A percentile compares a stretch with the other conserved stretches of the same genome.
Conservation (phyloP, 108 stramenopile species). For the Chaetoceros muelleri region DNA sequence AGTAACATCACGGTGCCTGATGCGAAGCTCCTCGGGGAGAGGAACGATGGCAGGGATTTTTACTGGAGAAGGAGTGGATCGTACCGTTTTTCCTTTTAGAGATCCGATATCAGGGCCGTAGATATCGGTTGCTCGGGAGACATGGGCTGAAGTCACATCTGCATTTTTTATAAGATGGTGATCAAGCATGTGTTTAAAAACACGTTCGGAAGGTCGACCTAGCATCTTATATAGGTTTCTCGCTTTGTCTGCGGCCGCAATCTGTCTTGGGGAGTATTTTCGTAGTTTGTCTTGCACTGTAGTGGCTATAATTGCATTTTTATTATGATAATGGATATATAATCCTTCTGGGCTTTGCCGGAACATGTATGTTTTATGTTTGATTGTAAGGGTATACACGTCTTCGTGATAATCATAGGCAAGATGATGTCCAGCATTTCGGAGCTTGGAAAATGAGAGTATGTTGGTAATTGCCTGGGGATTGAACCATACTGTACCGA, state of each 20-base stretch:
- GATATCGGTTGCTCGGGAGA: conserved; percentile 10
- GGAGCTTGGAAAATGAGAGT: no score
- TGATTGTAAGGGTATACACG: no score
- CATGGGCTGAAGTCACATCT: background rate
- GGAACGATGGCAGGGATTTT: conserved; percentile 10
- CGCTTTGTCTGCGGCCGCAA: background rate
- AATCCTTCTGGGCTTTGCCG: no score
- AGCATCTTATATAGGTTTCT: conserved; percentile 4
- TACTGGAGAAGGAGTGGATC: conserved; percentile 6
- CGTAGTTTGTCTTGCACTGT: no score
- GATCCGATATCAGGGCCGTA: conserved; percentile 13
- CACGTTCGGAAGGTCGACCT: background rate
- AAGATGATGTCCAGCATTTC: no score
- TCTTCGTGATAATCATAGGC: no score
- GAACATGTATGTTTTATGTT: no score
- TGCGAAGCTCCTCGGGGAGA: conserved; percentile 15
- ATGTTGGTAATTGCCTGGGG: background rate
- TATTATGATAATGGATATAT: no score
- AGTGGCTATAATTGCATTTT: no score
- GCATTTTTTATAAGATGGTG: conserved; percentile 10
- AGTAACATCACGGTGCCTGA: conserved; percentile 9
- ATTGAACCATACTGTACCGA: background rate
- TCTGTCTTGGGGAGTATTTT: background rate
- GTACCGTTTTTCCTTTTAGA: conserved; percentile 16
- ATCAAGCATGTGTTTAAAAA: no score